Evolutionary conservation across 768 basidiomycete species (phyloP).

Genomic region (Podaxis mareebaensis): DNA sequence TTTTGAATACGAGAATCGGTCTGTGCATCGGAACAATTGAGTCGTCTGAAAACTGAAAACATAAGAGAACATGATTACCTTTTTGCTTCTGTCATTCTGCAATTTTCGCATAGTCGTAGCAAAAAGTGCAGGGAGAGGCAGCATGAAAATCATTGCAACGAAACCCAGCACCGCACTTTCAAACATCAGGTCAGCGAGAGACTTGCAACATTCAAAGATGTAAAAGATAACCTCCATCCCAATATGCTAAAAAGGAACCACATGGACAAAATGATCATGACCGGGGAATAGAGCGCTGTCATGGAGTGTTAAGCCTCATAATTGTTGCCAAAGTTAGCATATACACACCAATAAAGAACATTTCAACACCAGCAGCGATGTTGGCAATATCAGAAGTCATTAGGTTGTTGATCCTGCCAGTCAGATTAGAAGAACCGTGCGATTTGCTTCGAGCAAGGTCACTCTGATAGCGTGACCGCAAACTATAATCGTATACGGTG

Average conservation of each 20-base stretch:
- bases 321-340: neutral
- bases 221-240: slow-evolving; percentile 40
- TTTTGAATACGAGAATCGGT: slow-evolving; percentile 60
- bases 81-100: slow-evolving; percentile 55
- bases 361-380: slow-evolving; percentile 31
- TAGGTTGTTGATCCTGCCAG: slow-evolving; percentile 78
- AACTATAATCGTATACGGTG: slow-evolving; percentile 18
- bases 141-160: neutral
- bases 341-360: slow-evolving; percentile 28
- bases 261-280: slow-evolving; percentile 41
- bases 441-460: slow-evolving; percentile 9
- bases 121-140: slow-evolving; percentile 2
- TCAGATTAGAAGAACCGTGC: slow-evolving; percentile 45
- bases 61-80: slow-evolving; percentile 21
- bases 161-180: neutral
- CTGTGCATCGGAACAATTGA: slow-evolving; percentile 9
- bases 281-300: slow-evolving; percentile 37
- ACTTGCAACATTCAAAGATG: neutral
- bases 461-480: neutral
- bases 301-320: neutral
- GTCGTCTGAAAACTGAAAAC: neutral
- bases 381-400: slow-evolving; percentile 61
- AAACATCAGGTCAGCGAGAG: neutral
- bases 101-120: neutral
- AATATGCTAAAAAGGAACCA: slow-evolving; percentile 46